Conservation (phyloP, 202 grass and related monocot species). For the Panicum hallii region DNA sequence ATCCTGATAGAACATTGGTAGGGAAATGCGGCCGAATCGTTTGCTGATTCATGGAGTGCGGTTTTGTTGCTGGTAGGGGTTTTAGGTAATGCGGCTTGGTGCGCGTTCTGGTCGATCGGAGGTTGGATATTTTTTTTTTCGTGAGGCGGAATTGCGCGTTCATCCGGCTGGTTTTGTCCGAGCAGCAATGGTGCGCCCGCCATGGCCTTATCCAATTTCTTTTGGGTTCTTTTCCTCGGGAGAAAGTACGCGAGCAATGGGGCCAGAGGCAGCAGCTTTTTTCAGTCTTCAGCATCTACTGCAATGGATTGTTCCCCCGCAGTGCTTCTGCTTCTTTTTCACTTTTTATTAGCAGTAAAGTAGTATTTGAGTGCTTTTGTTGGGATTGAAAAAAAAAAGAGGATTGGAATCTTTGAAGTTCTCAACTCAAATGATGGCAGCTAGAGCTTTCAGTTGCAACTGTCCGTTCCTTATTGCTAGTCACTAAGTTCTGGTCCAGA, state of each 20-base stretch:
- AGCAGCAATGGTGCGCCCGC: slow-evolving; percentile 24
- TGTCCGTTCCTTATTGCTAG: slow-evolving; percentile 41
- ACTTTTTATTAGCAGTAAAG: slow-evolving; percentile 36
- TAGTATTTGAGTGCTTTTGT: slow-evolving; percentile 47
- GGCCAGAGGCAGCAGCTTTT: slow-evolving; percentile 53
- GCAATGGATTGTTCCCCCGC: slow-evolving; percentile 45
- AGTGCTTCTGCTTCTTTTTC: slow-evolving; percentile 46
- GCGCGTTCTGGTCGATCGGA: background rate
- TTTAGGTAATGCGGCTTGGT: slow-evolving; percentile 37
- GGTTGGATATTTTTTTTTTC: background rate
- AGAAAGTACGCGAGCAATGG: slow-evolving; percentile 38
- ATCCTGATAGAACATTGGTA: background rate
- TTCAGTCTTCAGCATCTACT: slow-evolving; percentile 47
- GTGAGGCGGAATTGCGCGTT: slow-evolving; percentile 41
- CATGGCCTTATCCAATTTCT: slow-evolving; percentile 45
- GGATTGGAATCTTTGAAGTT: slow-evolving; percentile 71
- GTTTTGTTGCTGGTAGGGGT: slow-evolving; percentile 20
- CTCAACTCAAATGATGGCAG: slow-evolving; percentile 66
- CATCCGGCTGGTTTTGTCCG: background rate
- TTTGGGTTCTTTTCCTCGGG: slow-evolving; percentile 32
- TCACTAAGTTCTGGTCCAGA: slow-evolving; percentile 29
- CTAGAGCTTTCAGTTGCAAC: slow-evolving; percentile 60
- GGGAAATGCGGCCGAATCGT: slow-evolving; percentile 27
- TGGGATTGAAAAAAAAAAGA: slow-evolving; percentile 54
- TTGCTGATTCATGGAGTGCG: background rate